Base-by-base conservation (phyloP, 2,329 filamentous ascomycete genomes). In the Helicocarpus griseus region DNA sequence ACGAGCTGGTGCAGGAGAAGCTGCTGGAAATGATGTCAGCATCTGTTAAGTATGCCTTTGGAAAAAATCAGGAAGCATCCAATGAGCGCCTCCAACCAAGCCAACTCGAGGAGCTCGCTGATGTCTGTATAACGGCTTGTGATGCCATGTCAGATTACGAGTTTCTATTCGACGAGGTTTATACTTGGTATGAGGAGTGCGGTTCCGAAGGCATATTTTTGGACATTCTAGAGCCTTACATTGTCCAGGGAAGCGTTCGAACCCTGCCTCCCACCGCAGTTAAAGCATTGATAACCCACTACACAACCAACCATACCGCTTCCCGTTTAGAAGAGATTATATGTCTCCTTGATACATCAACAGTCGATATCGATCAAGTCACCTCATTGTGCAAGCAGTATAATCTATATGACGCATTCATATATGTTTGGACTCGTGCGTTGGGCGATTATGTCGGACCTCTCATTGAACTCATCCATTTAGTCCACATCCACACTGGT, bases 401-500 rank as follows among this genome's bases (percentile, higher is more conserved):
- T 66, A 82, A 86, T 57, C 78, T 98, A 3, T 98, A 96, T 63
- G 94, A 98, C 68, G 94, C 93, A 2, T 79, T 96, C 52, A 89
- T 94, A 40, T 96, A 97, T 65, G 87, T 98, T 51, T 98, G 93
- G 93, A 97, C 95, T 54, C 85, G 88, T 66, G 89, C 89, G 2
- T 74, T 98, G 26, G 75, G 77, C 55, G 94, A 98, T 67, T 96
- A 94, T 61, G 83, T 96, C 55, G 94, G 90, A 1, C 91, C 93
- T 1, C 75, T 97, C 52, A 85, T 89, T 58, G 89, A 96, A 55
- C 78, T 98, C 2, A 74, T 96, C 22, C 64, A 74, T 51, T 69
- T 74, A 44, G 64, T 66, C 21, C 59, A 63, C 17, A 48, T 58
- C 0, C 53, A 57, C 22, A 50, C 53, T 14, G 55, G 61, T 19